phyloP scores from a whole-genome alignment of 441 rosid species.

The Geranium incanum region DNA sequence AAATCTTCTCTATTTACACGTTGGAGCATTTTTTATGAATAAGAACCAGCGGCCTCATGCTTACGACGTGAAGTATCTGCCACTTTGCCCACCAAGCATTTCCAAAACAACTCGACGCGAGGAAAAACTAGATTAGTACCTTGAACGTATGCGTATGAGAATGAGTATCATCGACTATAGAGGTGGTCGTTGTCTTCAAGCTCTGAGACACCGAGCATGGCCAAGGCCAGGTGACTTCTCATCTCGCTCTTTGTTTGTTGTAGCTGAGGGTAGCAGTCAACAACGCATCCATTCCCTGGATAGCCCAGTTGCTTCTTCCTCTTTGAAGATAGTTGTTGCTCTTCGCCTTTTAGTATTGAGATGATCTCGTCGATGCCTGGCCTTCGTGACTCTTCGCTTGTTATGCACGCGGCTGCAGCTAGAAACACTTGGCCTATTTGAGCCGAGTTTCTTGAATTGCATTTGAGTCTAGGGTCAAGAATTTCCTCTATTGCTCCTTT shows the following conservation, averaged over 20 bases:
- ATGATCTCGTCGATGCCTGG: constrained; percentile 59
- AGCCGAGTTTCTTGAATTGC: constrained; percentile 39
- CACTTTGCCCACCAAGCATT: too few relatives aligned
- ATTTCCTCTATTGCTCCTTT: constrained; percentile 56
- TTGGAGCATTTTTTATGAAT: too few relatives aligned
- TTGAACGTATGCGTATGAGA: too few relatives aligned
- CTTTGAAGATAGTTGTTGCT: constrained; percentile 32
- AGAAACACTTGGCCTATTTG: constrained; percentile 55
- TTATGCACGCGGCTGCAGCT: constrained; percentile 74
- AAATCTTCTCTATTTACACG: too few relatives aligned
- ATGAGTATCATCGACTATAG: constrained; percentile 36
- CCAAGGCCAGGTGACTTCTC: constrained; percentile 78
- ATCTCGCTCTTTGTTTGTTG: constrained; percentile 72
- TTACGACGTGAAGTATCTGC: too few relatives aligned
- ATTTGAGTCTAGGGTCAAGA: constrained; percentile 55
- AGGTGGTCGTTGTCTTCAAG: constrained; percentile 63
- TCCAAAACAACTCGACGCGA: too few relatives aligned
- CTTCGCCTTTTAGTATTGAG: constrained; percentile 57
- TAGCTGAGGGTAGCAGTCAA: constrained; percentile 53
- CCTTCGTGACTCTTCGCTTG: constrained; percentile 71
- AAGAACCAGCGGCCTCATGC: too few relatives aligned
- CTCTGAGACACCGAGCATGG: constrained; percentile 89
- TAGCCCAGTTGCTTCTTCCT: constrained; percentile 43
- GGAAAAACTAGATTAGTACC: too few relatives aligned
- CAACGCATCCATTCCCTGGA: constrained; percentile 35